Base-by-base conservation (phyloP, 176 grass and related monocot genomes). In the Carex kokanica region DNA sequence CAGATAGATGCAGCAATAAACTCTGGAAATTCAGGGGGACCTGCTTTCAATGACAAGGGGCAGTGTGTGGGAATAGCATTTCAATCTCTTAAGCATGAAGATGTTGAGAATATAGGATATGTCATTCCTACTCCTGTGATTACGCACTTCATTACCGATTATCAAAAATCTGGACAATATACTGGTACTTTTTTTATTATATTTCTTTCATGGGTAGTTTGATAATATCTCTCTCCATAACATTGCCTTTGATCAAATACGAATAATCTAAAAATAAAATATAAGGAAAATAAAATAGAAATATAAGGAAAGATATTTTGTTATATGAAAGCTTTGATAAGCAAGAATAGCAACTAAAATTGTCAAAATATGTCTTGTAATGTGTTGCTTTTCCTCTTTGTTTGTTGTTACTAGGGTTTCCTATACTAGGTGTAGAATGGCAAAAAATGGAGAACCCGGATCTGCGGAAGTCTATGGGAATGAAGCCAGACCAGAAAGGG, bases 1-100 rank as follows among this genome's bases (percentile, higher is more conserved):
- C 92, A 98, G 95, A 98, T 98, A 88, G 95, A 98, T 87, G 95
- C 95, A 53, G 95, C 95, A 62, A 98, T 98, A 85, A 98, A 98
- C 86, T 98, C 95, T 43, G 95, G 95, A 75, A 98, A 98, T 88
- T 98, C 95, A 16, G 95, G 95, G 6, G 95, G 95, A 0, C 95
- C 95, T 84, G 95, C 95, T 87, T 98, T 98, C 73, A 98, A 91
- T 79, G 93, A 98, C 53, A 90, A 91, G 83, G 95, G 93, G 2
- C 81, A 91, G 81, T 98, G 92, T 8, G 93, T 98, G 12, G 95
- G 95, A 69, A 98, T 98, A 79, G 95, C 95, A 84, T 98, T 98
- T 91, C 95, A 98, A 79, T 98, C 95, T 81, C 92, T 98, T 80
- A 98, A 98, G 55, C 95, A 98, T 52, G 95, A 98, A 87, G 96